Evolutionary conservation across 2,329 filamentous ascomycete species (phyloP).

Genomic region (Phialophora chinensis): DNA sequence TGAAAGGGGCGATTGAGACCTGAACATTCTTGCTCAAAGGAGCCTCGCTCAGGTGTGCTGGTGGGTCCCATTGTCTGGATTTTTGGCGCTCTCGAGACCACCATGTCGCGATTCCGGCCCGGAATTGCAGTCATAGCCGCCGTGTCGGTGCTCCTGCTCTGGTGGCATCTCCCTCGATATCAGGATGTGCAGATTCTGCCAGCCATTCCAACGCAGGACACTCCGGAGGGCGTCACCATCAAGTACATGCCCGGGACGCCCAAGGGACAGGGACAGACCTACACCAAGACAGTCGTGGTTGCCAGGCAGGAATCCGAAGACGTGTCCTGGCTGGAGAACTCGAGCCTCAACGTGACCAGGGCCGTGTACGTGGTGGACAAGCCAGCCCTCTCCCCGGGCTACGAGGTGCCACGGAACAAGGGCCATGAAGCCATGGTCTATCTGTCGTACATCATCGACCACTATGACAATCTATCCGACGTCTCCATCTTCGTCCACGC

Average conservation of each 20-base stretch:
- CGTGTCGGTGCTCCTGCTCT: neutral
- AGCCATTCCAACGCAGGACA: neutral
- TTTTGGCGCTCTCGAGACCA: no score
- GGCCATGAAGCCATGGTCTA: constrained; percentile 69
- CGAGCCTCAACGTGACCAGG: neutral
- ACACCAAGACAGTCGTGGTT: constrained; percentile 10
- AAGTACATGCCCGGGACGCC: constrained; percentile 1
- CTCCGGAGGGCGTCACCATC: neutral
- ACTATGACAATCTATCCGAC: constrained; percentile 65
- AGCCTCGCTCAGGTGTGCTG: no score
- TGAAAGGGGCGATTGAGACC: neutral
- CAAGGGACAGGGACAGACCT: neutral
- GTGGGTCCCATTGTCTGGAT: no score
- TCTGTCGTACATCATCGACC: constrained; percentile 67
- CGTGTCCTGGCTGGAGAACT: constrained; percentile 3
- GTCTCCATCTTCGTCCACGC: constrained; percentile 66
- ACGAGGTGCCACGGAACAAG: constrained; percentile 58
- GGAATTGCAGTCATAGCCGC: neutral
- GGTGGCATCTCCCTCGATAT: constrained; percentile 9
- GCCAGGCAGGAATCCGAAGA: constrained; percentile 2
- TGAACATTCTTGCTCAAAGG: no score
- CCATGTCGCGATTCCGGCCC: neutral
- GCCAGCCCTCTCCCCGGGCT: neutral
- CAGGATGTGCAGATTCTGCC: neutral
- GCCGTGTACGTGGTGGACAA: constrained; percentile 13